Conservation (phyloP, 345 rosid species). For the Hibiscus mutabilis region DNA sequence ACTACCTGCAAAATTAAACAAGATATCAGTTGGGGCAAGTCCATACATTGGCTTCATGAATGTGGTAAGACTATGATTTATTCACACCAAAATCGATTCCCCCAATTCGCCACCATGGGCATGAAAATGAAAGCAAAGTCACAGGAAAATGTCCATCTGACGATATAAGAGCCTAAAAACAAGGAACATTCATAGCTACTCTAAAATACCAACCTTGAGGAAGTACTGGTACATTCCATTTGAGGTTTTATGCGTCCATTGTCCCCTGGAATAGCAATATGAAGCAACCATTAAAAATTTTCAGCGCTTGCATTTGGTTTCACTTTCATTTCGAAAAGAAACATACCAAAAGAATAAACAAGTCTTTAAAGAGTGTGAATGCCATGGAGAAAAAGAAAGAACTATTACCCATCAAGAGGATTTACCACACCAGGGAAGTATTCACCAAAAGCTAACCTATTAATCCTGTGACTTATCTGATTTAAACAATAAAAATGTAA, state of each 20-base stretch:
- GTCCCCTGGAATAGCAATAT: not conserved
- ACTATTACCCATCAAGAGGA: conserved; percentile 51
- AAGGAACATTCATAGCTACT: not conserved
- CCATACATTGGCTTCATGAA: not conserved
- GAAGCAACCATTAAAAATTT: not conserved
- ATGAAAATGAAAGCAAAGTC: not conserved
- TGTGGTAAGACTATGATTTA: not conserved
- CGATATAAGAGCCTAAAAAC: not conserved
- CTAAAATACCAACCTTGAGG: conserved; percentile 5
- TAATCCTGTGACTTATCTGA: conserved; percentile 78
- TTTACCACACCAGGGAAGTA: conserved; percentile 79
- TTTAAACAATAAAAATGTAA: conserved; percentile 5
- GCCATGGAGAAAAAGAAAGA: not conserved
- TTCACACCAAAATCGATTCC: too few species aligned
- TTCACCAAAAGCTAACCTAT: conserved; percentile 68
- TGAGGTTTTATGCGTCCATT: conserved; percentile 1
- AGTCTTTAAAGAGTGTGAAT: not conserved
- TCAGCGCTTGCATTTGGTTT: not conserved
- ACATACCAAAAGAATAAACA: not conserved
- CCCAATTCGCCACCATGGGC: not conserved
- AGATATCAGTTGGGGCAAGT: not conserved
- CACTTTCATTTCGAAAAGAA: not conserved
- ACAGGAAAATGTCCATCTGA: not conserved
- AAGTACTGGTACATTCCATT: conserved; percentile 11
- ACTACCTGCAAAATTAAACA: conserved; percentile 60